phyloP scores from a whole-genome alignment of 768 basidiomycete genomes.

The Suillus ampliporus region DNA sequence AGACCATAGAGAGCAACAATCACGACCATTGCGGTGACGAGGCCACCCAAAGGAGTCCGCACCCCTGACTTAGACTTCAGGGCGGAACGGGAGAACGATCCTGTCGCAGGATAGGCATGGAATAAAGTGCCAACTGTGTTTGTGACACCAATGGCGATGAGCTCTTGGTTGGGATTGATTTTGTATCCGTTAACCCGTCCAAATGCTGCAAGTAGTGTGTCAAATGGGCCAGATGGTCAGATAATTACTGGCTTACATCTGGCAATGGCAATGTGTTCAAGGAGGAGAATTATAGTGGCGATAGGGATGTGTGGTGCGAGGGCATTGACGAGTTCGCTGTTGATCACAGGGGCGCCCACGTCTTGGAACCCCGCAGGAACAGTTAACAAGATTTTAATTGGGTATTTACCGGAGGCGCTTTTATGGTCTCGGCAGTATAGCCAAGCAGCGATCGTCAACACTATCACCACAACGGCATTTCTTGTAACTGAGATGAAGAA shows the following conservation, averaged over 20 bases:
- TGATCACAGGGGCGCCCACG: constrained; percentile 52
- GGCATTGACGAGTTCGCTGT: constrained; percentile 59
- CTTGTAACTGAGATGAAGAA: constrained; percentile 82
- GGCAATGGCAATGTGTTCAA: constrained; percentile 98
- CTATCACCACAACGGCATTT: constrained; percentile 86
- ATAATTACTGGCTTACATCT: constrained; percentile 64
- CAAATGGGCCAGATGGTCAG: constrained; percentile 8
- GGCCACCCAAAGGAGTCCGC: constrained; percentile 91
- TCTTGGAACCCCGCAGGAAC: constrained; percentile 87
- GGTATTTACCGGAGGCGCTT: constrained; percentile 66
- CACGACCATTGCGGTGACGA: constrained; percentile 85
- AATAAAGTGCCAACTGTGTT: constrained; percentile 92
- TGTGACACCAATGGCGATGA: constrained; percentile 97
- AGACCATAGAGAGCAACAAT: constrained; percentile 94
- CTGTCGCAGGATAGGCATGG: constrained; percentile 93
- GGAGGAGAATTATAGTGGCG: constrained; percentile 85
- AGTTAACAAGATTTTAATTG: constrained; percentile 80
- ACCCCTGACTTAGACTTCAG: constrained; percentile 96
- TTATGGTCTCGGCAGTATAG: constrained; percentile 73
- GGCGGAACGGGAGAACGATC: constrained; percentile 98
- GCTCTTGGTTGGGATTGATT: constrained; percentile 91
- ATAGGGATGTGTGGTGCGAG: constrained; percentile 80
- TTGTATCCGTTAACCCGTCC: constrained; percentile 96
- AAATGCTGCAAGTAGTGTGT: constrained; percentile 64
- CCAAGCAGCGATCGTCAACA: constrained; percentile 89